Conservation (phyloP, 2,329 filamentous ascomycete genomes). For the Phyllosticta citribraziliensis region DNA sequence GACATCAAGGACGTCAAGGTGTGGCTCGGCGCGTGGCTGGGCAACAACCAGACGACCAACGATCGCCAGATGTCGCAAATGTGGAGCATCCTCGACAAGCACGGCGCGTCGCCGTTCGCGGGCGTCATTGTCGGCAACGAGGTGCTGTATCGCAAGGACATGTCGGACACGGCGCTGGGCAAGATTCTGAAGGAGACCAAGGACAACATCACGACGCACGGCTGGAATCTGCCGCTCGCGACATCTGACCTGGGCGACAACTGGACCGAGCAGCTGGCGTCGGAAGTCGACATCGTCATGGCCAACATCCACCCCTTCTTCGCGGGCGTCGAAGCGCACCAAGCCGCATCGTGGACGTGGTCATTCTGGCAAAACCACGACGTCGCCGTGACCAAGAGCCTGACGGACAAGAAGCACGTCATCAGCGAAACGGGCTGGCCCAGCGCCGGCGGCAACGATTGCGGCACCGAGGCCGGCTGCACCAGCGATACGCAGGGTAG, state of each 20-base stretch:
- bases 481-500: conserved; percentile 47
- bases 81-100: conserved; percentile 68
- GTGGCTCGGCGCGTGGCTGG: conserved; percentile 93
- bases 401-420: conserved; percentile 52
- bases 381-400: conserved; percentile 50
- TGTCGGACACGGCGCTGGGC: conserved; percentile 55
- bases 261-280: conserved; percentile 63
- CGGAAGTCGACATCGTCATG: conserved; percentile 79
- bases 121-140: conserved; percentile 57
- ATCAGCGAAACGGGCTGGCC: conserved; percentile 94
- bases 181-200: conserved; percentile 58
- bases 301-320: conserved; percentile 97
- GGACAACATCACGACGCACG: conserved; percentile 57
- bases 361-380: conserved; percentile 69
- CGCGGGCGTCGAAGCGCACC: conserved; percentile 58
- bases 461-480: conserved; percentile 52
- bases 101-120: conserved; percentile 50
- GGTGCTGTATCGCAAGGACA: conserved; percentile 53
- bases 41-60: conserved; percentile 74
- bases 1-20: conserved; percentile 70
- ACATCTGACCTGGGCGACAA: conserved; percentile 85
- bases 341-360: conserved; percentile 72
- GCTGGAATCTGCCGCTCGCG: conserved; percentile 59
- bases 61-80: conserved; percentile 71
- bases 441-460: conserved; percentile 67